Evolutionary conservation across 192 early-diverging fungal species (phyloP).

Genomic region (Podila epigama): DNA sequence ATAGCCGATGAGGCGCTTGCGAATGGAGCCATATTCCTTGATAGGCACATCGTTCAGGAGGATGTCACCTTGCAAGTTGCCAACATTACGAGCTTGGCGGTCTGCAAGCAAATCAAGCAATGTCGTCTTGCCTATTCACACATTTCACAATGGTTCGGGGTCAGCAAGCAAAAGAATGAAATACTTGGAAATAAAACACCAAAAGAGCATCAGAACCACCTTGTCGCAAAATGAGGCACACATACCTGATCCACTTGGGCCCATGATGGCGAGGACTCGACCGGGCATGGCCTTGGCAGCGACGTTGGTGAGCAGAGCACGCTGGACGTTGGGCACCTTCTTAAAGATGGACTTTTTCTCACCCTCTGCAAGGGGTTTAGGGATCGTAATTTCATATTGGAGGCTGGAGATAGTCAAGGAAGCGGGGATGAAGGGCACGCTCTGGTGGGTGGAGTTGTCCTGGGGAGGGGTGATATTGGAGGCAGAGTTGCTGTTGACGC

Average conservation of each 20-base stretch:
- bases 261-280: constrained; percentile 68
- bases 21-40: constrained; percentile 60
- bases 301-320: constrained; percentile 28
- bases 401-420: constrained; percentile 27
- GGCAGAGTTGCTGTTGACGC: constrained; percentile 1
- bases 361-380: constrained; percentile 19
- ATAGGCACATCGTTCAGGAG: constrained; percentile 63
- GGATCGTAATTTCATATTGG: constrained; percentile 40
- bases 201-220: background rate
- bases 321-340: constrained; percentile 27
- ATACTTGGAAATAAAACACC: background rate
- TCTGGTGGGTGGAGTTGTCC: background rate
- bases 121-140: constrained; percentile 71
- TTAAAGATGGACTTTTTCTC: constrained; percentile 35
- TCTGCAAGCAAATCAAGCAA: constrained; percentile 69
- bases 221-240: background rate
- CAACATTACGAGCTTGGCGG: constrained; percentile 54
- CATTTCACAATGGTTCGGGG: background rate
- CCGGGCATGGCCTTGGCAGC: constrained; percentile 52
- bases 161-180: no score
- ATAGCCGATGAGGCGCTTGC: constrained; percentile 67
- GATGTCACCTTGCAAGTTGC: constrained; percentile 56
- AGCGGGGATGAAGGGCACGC: constrained; percentile 39
- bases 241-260: constrained; percentile 61
- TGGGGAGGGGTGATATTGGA: constrained; percentile 1